Evolutionary conservation across 495 filamentous ascomycete species (phyloP).

Genomic region (Cercophora samala): DNA sequence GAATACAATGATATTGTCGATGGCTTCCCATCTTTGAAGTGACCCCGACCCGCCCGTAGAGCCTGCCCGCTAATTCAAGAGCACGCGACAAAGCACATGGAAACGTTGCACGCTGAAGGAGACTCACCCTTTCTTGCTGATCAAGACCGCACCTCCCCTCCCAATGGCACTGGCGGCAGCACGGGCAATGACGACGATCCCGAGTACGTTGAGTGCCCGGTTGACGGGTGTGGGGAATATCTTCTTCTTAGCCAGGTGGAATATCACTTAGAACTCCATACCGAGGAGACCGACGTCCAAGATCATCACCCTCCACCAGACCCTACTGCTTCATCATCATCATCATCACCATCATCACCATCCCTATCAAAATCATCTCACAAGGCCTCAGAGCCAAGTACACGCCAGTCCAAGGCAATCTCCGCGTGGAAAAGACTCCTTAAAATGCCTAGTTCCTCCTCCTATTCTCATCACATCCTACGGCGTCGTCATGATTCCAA

Average conservation of each 20-base stretch:
- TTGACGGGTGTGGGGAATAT: conserved; percentile 68
- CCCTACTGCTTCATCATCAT: conserved; percentile 3
- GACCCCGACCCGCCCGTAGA: not conserved
- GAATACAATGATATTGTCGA: conserved; percentile 4
- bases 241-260: conserved; percentile 60
- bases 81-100: conserved; percentile 47
- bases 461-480: conserved; percentile 9
- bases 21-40: not conserved
- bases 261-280: conserved; percentile 72
- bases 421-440: conserved; percentile 28
- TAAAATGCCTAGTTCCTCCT: conserved; percentile 24
- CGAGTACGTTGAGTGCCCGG: conserved; percentile 63
- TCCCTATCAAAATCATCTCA: conserved; percentile 11
- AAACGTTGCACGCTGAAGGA: conserved; percentile 52
- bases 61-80: not conserved
- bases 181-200: conserved; percentile 57
- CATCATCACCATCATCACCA: conserved; percentile 17
- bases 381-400: conserved; percentile 8
- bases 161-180: not conserved
- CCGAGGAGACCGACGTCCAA: conserved; percentile 54
- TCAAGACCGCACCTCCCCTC: not conserved
- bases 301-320: conserved; percentile 14
- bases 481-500: conserved; percentile 13
- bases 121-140: conserved; percentile 52
- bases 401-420: conserved; percentile 27